These are phyloP conservation scores for Nymphaea colorata DNA, from an alignment of 164 flowering plant genomes.

Conservation along the genomic window DNA sequence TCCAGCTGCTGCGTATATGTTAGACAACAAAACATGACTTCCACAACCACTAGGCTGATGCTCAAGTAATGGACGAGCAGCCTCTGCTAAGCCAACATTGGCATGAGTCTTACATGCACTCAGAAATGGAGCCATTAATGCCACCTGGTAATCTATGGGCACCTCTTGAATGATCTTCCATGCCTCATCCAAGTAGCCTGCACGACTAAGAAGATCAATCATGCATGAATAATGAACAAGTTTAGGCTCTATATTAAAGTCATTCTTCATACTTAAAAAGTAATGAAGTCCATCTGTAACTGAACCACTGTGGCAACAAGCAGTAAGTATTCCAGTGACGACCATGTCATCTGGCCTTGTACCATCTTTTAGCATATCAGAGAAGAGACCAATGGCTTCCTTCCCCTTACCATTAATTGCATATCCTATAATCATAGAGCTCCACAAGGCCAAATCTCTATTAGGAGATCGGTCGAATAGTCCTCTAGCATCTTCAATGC, in stretches of 20 bases:
- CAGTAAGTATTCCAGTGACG: constrained; percentile 19
- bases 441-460: constrained; percentile 30
- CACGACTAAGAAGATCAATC: constrained; percentile 24
- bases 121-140: constrained; percentile 22
- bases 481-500: constrained; percentile 18
- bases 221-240: constrained; percentile 22
- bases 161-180: constrained; percentile 15
- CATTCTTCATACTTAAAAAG: constrained; percentile 20
- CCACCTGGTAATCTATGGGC: constrained; percentile 14
- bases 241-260: constrained; percentile 20
- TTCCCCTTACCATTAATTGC: constrained; percentile 27
- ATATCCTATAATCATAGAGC: constrained; percentile 32
- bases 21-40: constrained; percentile 19
- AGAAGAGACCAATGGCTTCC: constrained; percentile 25
- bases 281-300: constrained; percentile 22
- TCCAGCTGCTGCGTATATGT: constrained; percentile 19
- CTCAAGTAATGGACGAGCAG: constrained; percentile 14
- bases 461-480: constrained; percentile 15
- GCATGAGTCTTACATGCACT: constrained; percentile 25
- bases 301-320: constrained; percentile 30
- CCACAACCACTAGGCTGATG: constrained; percentile 11
- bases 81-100: constrained; percentile 20
- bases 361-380: constrained; percentile 15
- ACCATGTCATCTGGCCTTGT: constrained; percentile 22
- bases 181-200: constrained; percentile 22